phyloP scores from a whole-genome alignment of 345 rosid genomes.

The Eucalyptus regnans region DNA sequence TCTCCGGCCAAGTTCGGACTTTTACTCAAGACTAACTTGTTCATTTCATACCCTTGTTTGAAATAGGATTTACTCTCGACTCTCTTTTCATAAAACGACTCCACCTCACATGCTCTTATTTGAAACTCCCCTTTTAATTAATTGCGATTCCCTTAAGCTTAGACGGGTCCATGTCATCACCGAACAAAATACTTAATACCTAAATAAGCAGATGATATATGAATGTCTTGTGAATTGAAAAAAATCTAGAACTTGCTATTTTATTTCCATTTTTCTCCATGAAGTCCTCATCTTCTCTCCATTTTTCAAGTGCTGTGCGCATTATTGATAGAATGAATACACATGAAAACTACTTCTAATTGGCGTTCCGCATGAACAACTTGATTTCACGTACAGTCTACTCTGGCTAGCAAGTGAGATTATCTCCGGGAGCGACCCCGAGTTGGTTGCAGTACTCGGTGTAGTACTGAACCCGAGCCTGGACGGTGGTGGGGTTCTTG shows the following conservation, averaged over 20 bases:
- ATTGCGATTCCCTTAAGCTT: background rate
- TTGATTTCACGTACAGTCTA: background rate
- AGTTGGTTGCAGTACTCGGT: slow-evolving; percentile 32
- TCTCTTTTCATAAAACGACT: too few species aligned
- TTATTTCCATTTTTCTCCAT: background rate
- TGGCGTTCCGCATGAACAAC: background rate
- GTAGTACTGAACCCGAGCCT: slow-evolving; percentile 32
- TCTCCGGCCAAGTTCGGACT: accelerated
- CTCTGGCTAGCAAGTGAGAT: slow-evolving; percentile 33
- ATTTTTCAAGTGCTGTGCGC: background rate
- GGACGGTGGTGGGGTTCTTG: slow-evolving; percentile 18
- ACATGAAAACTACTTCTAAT: background rate
- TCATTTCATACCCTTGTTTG: accelerated
- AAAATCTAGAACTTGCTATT: background rate
- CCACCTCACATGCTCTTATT: background rate
- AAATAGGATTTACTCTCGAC: too few species aligned
- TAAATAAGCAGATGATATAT: background rate
- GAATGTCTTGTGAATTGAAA: background rate
- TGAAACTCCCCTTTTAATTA: background rate
- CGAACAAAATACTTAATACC: background rate
- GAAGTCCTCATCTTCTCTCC: background rate
- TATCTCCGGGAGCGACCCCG: slow-evolving; percentile 42
- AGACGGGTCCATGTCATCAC: background rate
- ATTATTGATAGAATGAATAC: accelerated
- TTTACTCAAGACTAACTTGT: too few species aligned